These are phyloP conservation scores for Phellopilus nigrolimitatus DNA, from an alignment of 1,284 basidiomycete genomes.

Conservation along the genomic window DNA sequence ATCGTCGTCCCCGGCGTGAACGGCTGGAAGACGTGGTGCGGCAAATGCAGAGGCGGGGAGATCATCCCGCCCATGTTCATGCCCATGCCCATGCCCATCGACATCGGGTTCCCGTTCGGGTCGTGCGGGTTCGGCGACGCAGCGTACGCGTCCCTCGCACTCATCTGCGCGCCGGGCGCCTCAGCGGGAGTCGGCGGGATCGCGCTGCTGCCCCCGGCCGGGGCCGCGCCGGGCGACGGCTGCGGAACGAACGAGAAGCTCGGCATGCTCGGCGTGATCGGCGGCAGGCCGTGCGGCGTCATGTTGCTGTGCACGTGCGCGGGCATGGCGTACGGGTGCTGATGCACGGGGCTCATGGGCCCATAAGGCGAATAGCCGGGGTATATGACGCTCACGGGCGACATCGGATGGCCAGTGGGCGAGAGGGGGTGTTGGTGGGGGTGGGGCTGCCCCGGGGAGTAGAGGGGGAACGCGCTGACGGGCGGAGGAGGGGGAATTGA, in stretches of 20 bases:
- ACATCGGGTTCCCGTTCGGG: neutral
- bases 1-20: conserved; percentile 68
- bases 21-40: conserved; percentile 22
- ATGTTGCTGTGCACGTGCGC: conserved; percentile 36
- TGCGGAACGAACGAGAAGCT: conserved; percentile 64
- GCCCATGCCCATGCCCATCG: conserved; percentile 15
- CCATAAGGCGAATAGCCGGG: conserved; percentile 5
- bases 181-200: conserved; percentile 16
- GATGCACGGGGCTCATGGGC: conserved; percentile 11
- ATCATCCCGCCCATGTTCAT: conserved; percentile 8
- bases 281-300: conserved; percentile 67
- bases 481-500: conserved; percentile 55
- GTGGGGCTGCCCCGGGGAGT: conserved; percentile 14
- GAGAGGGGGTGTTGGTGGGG: conserved; percentile 14
- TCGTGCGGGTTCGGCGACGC: neutral
- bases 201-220: conserved; percentile 13
- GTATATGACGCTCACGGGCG: conserved; percentile 2
- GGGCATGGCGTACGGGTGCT: conserved; percentile 17
- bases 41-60: conserved; percentile 20
- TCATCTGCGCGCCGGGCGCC: neutral
- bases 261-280: conserved; percentile 78
- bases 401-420: conserved; percentile 12
- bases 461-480: conserved; percentile 36
- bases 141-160: neutral
- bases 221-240: conserved; percentile 26